Base-by-base conservation (phyloP, 2,329 filamentous ascomycete species). In the Neonectria hederae region DNA sequence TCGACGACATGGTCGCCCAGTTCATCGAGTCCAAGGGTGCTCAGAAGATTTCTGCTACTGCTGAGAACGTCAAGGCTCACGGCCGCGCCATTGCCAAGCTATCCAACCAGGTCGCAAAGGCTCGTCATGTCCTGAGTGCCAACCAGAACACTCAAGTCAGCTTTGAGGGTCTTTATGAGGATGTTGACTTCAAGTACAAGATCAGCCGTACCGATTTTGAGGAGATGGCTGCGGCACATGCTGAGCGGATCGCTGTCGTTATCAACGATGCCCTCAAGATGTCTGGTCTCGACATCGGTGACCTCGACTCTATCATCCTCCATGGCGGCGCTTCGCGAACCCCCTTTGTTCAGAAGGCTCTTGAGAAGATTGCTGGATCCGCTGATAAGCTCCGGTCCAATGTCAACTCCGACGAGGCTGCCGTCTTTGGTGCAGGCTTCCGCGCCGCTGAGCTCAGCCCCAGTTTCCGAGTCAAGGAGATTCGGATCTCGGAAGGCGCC, bases 401-500 rank as follows among this genome's bases (percentile, higher is more conserved):
- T 73, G 96, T 99, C 76, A 99, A 99, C 81, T 92, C 95, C 11
- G 96, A 99, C 74, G 96, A 99, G 81, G 92, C 96, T 24, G 96
- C 96, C 54, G 96, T 97, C 10, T 97, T 98, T 78, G 96, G 96
- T 72, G 95, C 96, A 59, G 94, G 92, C 28, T 98, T 99, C 85
- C 93, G 94, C 76, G 96, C 93, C 54, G 96, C 96, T 56, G 89
- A 93, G 72, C 86, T 99, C 63, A 97, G 93, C 80, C 94, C 95
- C 43, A 95, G 92, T 77, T 99, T 99, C 89, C 91, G 94, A 66
- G 96, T 99, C 76, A 99, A 98, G 85, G 96, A 98, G 76, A 99
- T 99, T 69, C 87, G 92, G 63, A 88, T 92, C 55, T 86, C 84
- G n/a, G 96, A 99, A 73, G 88, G 87, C 22, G 87, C 92, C 45